phyloP scores from a whole-genome alignment of 192 early-diverging fungal species.

The Coemansia sp. region DNA sequence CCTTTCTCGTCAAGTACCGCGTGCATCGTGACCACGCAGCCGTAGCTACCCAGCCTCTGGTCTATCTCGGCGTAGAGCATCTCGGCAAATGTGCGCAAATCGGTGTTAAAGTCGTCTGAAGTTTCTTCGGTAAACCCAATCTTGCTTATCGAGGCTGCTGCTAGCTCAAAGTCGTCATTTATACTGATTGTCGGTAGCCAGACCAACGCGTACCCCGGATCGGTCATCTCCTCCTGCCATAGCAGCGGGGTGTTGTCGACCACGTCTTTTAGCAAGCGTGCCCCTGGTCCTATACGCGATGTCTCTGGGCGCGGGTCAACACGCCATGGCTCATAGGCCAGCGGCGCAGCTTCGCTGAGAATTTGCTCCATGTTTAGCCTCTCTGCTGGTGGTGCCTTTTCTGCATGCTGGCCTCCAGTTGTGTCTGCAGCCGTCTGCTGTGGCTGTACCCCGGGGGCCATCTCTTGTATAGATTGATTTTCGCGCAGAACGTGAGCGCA shows the following conservation, averaged over 20 bases:
- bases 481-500: not conserved
- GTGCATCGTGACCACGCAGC: not conserved
- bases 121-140: not conserved
- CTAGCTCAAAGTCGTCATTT: not conserved
- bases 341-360: not conserved
- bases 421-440: not conserved
- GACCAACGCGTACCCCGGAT: not conserved
- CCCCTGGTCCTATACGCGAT: not conserved
- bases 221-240: not conserved
- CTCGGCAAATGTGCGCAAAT: not conserved
- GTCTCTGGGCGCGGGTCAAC: not conserved
- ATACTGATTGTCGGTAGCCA: not conserved
- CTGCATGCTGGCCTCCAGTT: not conserved
- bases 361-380: not conserved
- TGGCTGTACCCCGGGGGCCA: not conserved
- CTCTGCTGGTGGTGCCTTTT: not conserved
- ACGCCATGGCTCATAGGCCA: constrained; percentile 5
- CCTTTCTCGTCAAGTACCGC: not conserved
- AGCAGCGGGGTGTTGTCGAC: not conserved
- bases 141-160: not conserved
- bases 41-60: not conserved
- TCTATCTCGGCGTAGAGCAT: constrained; percentile 3
- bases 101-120: not conserved
- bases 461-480: not conserved
- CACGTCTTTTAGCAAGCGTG: not conserved